Evolutionary conservation across 1,284 basidiomycete species (phyloP), one percentile per base, ranked within the genome.

Genomic region (Mycena citricolor): DNA sequence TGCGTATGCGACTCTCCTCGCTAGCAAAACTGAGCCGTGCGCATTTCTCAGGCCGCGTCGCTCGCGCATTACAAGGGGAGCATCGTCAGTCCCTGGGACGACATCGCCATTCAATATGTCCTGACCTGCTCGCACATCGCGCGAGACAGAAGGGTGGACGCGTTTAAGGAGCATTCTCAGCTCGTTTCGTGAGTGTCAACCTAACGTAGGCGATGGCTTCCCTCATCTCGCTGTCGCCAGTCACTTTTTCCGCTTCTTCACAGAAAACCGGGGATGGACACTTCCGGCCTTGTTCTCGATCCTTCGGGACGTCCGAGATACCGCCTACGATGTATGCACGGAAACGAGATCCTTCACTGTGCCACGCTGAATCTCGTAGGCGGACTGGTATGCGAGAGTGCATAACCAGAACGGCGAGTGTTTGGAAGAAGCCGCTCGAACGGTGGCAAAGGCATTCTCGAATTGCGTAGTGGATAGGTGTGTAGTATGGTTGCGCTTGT

Each of bases 381-480:
- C 86, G 41, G 87, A 90, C 53, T 62, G 76, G 23, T 74, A 83
- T 51, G 79, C 79, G 22, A 77, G 71, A 54, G 71, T 73, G 35
- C 75, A 74, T 47, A 71, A 72, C 52, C 74, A 78, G 55, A 77
- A 76, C 52, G 84, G 79, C 40, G 83, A 81, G 16, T 84, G 79
- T 49, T 84, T 94, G 73, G 94, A 98, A 59, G 92, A 94, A 57
- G 87, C 92, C n/a, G 91, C 94, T 0, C 73, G 94, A 20, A 79
- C 84, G 23, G 87, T 97, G 41, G 88, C 90, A 48, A 97, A 94
- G 61, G 94, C 92, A 5, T 98, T 99, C 66, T 84, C 87, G 12
- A 79, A 81, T 45, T 97, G 94, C 62, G 79, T 97, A 52, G 92
- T 81, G 6, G 95, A 98, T 62, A 79, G 94, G 88, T 90, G 54